phyloP scores from a whole-genome alignment of 768 basidiomycete genomes.

The Boletellus ananiceps region DNA sequence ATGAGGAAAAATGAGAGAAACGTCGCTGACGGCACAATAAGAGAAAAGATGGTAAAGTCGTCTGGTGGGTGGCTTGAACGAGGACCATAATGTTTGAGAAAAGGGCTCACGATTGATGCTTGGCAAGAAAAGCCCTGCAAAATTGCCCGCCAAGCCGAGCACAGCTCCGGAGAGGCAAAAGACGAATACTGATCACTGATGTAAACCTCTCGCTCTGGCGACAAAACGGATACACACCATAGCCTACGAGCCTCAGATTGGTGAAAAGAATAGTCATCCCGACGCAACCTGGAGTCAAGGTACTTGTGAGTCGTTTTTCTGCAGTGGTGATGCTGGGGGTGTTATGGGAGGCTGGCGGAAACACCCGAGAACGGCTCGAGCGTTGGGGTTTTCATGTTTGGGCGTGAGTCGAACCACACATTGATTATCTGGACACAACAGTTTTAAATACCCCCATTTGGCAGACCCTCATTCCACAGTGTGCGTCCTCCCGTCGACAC shows the following conservation, averaged over 20 bases:
- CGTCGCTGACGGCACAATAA: slow-evolving; percentile 62
- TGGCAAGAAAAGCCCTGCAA: slow-evolving; percentile 65
- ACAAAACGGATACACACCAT: slow-evolving; percentile 36
- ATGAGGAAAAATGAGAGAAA: slow-evolving; percentile 57
- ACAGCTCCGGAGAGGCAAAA: slow-evolving; percentile 45
- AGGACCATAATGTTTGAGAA: not conserved
- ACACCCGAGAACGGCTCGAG: slow-evolving; percentile 16
- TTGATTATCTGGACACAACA: not conserved
- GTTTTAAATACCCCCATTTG: not conserved
- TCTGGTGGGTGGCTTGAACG: slow-evolving; percentile 34
- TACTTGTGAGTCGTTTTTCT: slow-evolving; percentile 6
- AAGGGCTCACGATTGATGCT: slow-evolving; percentile 51
- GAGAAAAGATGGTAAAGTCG: slow-evolving; percentile 66
- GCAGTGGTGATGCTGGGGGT: slow-evolving; percentile 1
- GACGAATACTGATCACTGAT: slow-evolving; percentile 30
- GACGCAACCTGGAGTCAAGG: not conserved
- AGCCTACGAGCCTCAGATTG: slow-evolving; percentile 49
- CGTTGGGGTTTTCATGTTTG: slow-evolving; percentile 14
- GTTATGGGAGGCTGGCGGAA: slow-evolving; percentile 2
- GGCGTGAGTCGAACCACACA: slow-evolving; percentile 5
- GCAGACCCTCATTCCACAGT: not conserved
- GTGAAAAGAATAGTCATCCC: slow-evolving; percentile 60
- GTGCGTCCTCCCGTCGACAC: too few relatives aligned
- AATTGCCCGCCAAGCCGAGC: slow-evolving; percentile 64
- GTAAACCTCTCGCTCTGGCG: slow-evolving; percentile 19